A percentile compares a stretch with the other conserved stretches of the same genome.
Conservation (phyloP, 176 grass and related monocot species). For the Bothriochloa decipiens region DNA sequence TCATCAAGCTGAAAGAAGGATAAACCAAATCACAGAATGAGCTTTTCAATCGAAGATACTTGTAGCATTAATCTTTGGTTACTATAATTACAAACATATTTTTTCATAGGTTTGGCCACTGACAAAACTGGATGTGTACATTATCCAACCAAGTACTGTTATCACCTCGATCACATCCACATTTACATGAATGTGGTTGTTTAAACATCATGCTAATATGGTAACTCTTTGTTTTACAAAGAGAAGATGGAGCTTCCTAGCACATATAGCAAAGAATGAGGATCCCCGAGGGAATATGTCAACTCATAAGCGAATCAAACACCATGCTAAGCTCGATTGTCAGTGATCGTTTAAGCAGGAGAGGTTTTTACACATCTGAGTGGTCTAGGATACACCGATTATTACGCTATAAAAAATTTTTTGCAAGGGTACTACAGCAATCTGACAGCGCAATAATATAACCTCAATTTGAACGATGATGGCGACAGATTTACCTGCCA, state of each 20-base stretch:
- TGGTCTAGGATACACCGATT: not conserved
- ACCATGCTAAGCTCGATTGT: not conserved
- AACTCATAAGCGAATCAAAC: constrained; percentile 16
- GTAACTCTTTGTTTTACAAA: not conserved
- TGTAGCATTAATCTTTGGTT: not conserved
- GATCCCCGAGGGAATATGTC: not conserved
- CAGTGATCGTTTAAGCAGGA: not conserved
- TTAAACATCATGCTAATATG: not conserved
- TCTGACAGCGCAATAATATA: not conserved
- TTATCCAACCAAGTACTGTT: not conserved
- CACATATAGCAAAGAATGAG: not conserved
- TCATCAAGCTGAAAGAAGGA: constrained; percentile 75
- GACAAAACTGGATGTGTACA: not conserved
- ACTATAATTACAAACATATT: not conserved
- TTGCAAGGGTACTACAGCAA: not conserved
- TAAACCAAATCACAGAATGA: constrained; percentile 21
- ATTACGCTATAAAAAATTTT: not conserved
- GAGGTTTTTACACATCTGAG: not conserved
- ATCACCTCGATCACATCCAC: not conserved
- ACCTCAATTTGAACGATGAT: not conserved
- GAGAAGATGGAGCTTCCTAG: not conserved
- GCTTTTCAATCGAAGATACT: not conserved
- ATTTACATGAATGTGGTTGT: not conserved
- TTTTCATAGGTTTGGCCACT: constrained; percentile 4
- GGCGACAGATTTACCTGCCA: constrained; percentile 62